phyloP scores from a whole-genome alignment of 352 stramenopile species.

The Albugo laibachii region DNA sequence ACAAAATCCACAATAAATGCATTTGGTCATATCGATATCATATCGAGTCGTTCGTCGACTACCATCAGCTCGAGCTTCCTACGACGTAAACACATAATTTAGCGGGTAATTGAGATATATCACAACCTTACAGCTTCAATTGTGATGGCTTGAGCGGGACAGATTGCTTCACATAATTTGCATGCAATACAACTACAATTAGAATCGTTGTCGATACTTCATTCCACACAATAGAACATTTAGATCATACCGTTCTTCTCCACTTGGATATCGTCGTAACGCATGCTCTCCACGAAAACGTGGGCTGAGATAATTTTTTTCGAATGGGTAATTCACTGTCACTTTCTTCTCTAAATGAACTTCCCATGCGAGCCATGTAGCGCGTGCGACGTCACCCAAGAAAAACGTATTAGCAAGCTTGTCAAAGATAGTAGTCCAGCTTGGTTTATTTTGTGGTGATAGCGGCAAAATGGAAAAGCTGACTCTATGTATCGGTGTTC shows the following conservation, averaged over 20 bases:
- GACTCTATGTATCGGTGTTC: no score
- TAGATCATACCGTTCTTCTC: constrained; percentile 86
- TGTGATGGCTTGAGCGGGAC: constrained; percentile 97
- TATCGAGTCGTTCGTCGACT: constrained; percentile 97
- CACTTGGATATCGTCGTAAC: constrained; percentile 95
- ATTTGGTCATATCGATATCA: constrained; percentile 99
- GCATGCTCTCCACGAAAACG: constrained; percentile 98
- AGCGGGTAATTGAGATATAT: constrained; percentile 4
- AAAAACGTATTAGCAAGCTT: constrained; percentile 75
- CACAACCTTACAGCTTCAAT: constrained; percentile 90
- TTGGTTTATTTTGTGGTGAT: constrained; percentile 15
- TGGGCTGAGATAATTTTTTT: constrained; percentile 91
- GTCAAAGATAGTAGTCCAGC: constrained; percentile 48
- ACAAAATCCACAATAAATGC: constrained; percentile 98
- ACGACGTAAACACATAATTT: constrained; percentile 1
- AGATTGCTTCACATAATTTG: constrained; percentile 99
- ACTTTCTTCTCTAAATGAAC: constrained; percentile 83
- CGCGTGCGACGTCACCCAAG: constrained; percentile 58
- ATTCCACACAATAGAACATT: background rate
- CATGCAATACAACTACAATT: constrained; percentile 93
- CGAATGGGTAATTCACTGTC: constrained; percentile 99
- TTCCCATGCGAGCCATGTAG: constrained; percentile 61
- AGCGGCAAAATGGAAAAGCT: no score
- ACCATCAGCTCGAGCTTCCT: constrained; percentile 93
- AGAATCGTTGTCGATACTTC: background rate